Base-by-base conservation (phyloP, 2,329 filamentous ascomycete genomes). In the Phyllosticta paracitricarpa region DNA sequence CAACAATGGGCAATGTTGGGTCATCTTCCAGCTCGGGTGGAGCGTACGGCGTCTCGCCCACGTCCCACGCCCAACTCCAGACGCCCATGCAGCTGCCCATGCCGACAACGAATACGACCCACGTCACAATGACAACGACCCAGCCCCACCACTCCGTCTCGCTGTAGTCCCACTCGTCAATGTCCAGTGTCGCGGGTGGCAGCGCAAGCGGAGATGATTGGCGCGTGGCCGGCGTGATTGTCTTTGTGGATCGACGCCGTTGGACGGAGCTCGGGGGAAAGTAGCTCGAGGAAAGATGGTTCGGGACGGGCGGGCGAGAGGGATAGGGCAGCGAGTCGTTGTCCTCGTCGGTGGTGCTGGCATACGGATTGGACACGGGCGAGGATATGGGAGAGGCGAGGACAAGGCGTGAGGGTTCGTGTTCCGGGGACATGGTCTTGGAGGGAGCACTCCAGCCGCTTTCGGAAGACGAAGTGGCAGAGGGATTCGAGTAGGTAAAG, bases 51-150 rank as follows among this genome's bases (percentile, higher is more conserved):
- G 91, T 97, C 73, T 93, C 91, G 54, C 93, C 93, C 1, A 97
- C 93, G 77, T 97, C 93, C 94, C 94, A 99, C 2, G 94, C 94
- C 94, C 94, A 99, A 74, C 87, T 94, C 94, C 94, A 99, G 24
- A 97, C 85, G 24, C 89, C 93, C 54, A 97, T 82, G 73, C 91
- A 97, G 57, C 89, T 96, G 59, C 94, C 94, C 89, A 99, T 97
- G 33, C 94, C 94, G 0, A 94, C 85, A 22, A 97, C 91, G 72
- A 99, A 97, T 26, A 97, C 91, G 54, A 95, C 78, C 94, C 95
- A 99, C 0, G 95, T 99, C 55, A 90, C 87, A 51, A 89, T 78
- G 33, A 99, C 79, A 56, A 99, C 88, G 7, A 96, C 87, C 91
- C 93, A 99, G 0, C 94, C 94, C 93, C 94, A 99, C 86, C 90